phyloP scores from a whole-genome alignment of 345 rosid species.

The Mercurialis annua region DNA sequence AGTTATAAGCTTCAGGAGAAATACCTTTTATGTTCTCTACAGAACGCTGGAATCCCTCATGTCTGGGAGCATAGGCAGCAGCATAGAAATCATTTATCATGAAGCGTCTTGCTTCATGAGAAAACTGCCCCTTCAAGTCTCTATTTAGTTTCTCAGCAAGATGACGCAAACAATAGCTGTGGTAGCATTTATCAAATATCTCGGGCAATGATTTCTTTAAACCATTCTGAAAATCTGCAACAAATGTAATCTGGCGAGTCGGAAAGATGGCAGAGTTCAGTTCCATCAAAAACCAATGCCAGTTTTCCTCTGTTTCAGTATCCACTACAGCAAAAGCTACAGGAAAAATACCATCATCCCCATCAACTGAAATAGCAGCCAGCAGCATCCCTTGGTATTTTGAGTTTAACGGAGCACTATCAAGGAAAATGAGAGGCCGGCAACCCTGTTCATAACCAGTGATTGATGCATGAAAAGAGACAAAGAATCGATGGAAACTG shows the following conservation, averaged over 20 bases:
- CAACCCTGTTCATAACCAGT: slow-evolving; percentile 85
- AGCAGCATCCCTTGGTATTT: slow-evolving; percentile 76
- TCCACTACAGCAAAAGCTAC: slow-evolving; percentile 83
- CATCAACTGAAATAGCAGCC: slow-evolving; percentile 72
- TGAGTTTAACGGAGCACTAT: slow-evolving; percentile 63
- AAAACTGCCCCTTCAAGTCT: slow-evolving; percentile 79
- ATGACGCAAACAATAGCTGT: slow-evolving; percentile 72
- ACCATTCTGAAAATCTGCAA: slow-evolving; percentile 76
- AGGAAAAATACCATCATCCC: slow-evolving; percentile 77
- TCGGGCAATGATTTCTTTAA: slow-evolving; percentile 61
- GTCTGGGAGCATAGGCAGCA: slow-evolving; percentile 68
- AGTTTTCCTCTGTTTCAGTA: slow-evolving; percentile 75
- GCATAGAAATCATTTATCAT: slow-evolving; percentile 74
- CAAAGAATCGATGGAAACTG: slow-evolving; percentile 80
- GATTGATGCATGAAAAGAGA: slow-evolving; percentile 80
- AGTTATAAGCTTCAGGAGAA: slow-evolving; percentile 73
- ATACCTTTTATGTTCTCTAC: slow-evolving; percentile 64
- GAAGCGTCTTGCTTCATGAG: slow-evolving; percentile 89
- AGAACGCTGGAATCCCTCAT: slow-evolving; percentile 53
- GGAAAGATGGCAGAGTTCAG: slow-evolving; percentile 59
- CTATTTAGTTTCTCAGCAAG: slow-evolving; percentile 70
- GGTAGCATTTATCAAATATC: slow-evolving; percentile 68
- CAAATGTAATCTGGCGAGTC: slow-evolving; percentile 60
- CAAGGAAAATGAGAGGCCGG: slow-evolving; percentile 82
- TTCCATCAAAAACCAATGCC: slow-evolving; percentile 82